Percentiles rank a stretch among this genome's conserved stretches.
These are phyloP conservation scores for Acanthamoeba healyi DNA, from an alignment of 208 protist species.

Conservation along the genomic window DNA sequence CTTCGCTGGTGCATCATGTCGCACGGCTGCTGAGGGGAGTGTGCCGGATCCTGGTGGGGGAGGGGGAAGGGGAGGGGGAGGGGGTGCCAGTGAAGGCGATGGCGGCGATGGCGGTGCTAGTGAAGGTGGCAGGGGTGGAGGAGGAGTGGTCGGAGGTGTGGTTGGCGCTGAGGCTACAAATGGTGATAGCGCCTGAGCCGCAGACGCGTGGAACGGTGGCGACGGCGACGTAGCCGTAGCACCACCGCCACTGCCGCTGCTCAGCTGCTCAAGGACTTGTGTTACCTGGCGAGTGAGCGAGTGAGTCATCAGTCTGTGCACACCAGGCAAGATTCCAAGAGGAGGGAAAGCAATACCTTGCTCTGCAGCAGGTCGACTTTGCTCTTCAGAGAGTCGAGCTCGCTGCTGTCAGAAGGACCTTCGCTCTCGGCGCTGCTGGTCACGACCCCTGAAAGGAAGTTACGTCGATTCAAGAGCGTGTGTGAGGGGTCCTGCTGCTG, in stretches of 20 bases:
- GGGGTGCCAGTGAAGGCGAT: background rate
- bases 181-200: background rate
- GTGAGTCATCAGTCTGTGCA: background rate
- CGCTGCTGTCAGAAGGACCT: background rate
- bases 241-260: background rate
- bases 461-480: background rate
- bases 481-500: background rate
- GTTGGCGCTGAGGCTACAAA: background rate
- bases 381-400: constrained; percentile 38
- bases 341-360: constrained; percentile 1
- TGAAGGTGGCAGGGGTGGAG: background rate
- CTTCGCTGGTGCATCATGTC: background rate
- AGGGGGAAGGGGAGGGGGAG: constrained; percentile 25
- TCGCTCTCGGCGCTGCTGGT: background rate
- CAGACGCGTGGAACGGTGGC: background rate
- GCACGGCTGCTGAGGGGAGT: background rate
- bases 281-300: background rate
- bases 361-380: constrained; percentile 29
- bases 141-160: background rate
- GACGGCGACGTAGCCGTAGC: background rate
- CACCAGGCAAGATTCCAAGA: background rate
- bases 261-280: constrained; percentile 62
- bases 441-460: constrained; percentile 63
- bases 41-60: background rate
- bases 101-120: background rate